Evolutionary conservation across 192 early-diverging fungal genomes (phyloP).

Genomic region (Geranomyces michiganensis): DNA sequence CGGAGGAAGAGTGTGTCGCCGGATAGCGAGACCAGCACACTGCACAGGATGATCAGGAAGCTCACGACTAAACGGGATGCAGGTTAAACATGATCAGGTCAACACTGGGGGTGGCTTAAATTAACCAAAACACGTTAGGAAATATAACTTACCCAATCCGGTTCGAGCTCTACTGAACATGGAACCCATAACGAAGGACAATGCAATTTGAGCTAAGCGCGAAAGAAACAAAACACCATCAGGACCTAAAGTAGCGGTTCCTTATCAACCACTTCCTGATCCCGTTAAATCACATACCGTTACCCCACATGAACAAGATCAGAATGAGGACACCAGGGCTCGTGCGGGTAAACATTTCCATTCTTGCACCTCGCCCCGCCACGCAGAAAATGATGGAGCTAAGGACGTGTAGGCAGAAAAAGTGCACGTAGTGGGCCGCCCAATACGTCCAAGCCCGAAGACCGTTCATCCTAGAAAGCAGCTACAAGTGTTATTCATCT

Average conservation of each 20-base stretch:
- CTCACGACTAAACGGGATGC: constrained; percentile 46
- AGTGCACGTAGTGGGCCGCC: constrained; percentile 58
- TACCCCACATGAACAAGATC: constrained; percentile 70
- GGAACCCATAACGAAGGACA: constrained; percentile 65
- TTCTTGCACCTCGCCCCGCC: constrained; percentile 53
- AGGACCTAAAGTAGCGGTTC: not conserved
- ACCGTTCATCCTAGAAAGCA: constrained; percentile 44
- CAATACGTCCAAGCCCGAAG: constrained; percentile 64
- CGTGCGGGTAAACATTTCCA: constrained; percentile 69
- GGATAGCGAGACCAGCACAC: constrained; percentile 65
- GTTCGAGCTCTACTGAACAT: constrained; percentile 66
- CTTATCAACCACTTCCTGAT: not conserved
- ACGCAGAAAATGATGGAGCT: constrained; percentile 64
- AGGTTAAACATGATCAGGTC: too few relatives aligned
- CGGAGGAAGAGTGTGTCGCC: constrained; percentile 47
- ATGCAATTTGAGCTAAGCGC: constrained; percentile 44
- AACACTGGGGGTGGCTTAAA: too few relatives aligned
- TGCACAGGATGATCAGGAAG: constrained; percentile 68
- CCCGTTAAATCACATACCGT: constrained; percentile 11
- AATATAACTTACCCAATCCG: constrained; percentile 45
- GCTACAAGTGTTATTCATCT: too few relatives aligned
- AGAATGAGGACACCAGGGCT: constrained; percentile 52
- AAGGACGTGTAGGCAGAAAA: constrained; percentile 65
- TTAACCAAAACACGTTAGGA: too few relatives aligned
- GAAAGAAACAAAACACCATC: too few relatives aligned